phyloP scores from a whole-genome alignment of 2,329 filamentous ascomycete species.

The Colletotrichum magnum region DNA sequence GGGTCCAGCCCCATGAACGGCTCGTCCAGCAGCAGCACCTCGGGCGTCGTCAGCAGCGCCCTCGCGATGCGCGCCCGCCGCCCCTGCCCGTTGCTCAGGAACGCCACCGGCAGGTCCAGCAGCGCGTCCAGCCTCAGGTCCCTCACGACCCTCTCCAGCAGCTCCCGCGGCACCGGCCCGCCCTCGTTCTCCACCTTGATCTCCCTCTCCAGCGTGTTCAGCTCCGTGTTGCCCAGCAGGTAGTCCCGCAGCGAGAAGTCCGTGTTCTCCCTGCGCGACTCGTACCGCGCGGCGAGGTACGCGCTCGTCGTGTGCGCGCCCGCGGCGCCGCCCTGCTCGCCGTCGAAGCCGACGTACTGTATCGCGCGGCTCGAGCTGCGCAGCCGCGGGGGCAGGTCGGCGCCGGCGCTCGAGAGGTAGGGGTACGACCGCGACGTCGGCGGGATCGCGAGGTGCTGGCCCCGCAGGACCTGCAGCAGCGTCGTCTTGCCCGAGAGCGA shows the following conservation, averaged over 20 bases:
- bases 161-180: constrained; percentile 60
- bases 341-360: constrained; percentile 91
- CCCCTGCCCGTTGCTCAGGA: constrained; percentile 94
- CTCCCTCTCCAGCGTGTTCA: constrained; percentile 77
- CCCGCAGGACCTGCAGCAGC: constrained; percentile 83
- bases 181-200: constrained; percentile 57
- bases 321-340: constrained; percentile 70
- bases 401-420: constrained; percentile 72
- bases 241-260: constrained; percentile 90
- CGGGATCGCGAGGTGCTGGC: constrained; percentile 82
- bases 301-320: constrained; percentile 76
- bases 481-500: constrained; percentile 85
- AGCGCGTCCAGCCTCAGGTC: constrained; percentile 80
- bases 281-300: constrained; percentile 91
- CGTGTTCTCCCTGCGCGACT: constrained; percentile 86
- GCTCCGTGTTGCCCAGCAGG: constrained; percentile 83
- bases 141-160: constrained; percentile 74
- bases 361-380: constrained; percentile 78
- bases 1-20: constrained; percentile 98
- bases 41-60: constrained; percentile 82
- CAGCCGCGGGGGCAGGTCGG: constrained; percentile 68
- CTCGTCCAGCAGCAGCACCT: constrained; percentile 89
- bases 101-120: constrained; percentile 85
- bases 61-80: constrained; percentile 89
- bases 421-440: constrained; percentile 84